phyloP scores from a whole-genome alignment of 148 eudicot species.

The Dianthus caryophyllus region DNA sequence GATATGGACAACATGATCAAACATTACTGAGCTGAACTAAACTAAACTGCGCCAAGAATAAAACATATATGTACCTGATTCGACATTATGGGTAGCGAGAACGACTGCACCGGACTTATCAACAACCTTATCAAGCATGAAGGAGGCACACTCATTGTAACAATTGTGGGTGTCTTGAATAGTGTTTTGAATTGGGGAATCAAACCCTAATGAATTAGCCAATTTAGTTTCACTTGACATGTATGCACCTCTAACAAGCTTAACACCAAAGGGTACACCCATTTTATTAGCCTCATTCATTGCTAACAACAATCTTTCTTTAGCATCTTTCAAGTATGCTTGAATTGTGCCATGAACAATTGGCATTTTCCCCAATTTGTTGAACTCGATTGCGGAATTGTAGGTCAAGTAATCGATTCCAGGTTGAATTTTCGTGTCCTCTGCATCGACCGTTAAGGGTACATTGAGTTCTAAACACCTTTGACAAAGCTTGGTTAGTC shows the following conservation, averaged over 20 bases:
- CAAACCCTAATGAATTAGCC: constrained; percentile 58
- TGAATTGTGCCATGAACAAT: constrained; percentile 70
- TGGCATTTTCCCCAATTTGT: constrained; percentile 38
- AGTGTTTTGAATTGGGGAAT: constrained; percentile 67
- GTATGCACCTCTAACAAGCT: constrained; percentile 90
- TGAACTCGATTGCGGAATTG: constrained; percentile 46
- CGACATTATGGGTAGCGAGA: constrained; percentile 84
- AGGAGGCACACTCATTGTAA: constrained; percentile 70
- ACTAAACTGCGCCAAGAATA: too few relatives aligned
- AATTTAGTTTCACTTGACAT: constrained; percentile 59
- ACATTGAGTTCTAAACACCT: constrained; percentile 53
- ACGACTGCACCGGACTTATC: constrained; percentile 58
- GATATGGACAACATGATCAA: too few relatives aligned
- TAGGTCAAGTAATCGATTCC: constrained; percentile 82
- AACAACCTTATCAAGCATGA: constrained; percentile 61
- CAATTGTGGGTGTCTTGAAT: constrained; percentile 66
- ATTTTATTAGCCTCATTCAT: constrained; percentile 51
- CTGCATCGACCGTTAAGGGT: constrained; percentile 77
- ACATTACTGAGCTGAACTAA: too few relatives aligned
- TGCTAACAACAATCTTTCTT: constrained; percentile 47
- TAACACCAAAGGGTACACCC: constrained; percentile 74
- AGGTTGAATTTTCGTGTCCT: constrained; percentile 72
- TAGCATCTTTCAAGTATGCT: constrained; percentile 72
- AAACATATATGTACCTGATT: constrained; percentile 61
- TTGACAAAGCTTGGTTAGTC: constrained; percentile 47